Percentiles rank a stretch among this genome's conserved stretches.
These are phyloP conservation scores for Aquanectria penicillioides DNA, from an alignment of 2,329 filamentous ascomycete genomes.

Conservation along the genomic window DNA sequence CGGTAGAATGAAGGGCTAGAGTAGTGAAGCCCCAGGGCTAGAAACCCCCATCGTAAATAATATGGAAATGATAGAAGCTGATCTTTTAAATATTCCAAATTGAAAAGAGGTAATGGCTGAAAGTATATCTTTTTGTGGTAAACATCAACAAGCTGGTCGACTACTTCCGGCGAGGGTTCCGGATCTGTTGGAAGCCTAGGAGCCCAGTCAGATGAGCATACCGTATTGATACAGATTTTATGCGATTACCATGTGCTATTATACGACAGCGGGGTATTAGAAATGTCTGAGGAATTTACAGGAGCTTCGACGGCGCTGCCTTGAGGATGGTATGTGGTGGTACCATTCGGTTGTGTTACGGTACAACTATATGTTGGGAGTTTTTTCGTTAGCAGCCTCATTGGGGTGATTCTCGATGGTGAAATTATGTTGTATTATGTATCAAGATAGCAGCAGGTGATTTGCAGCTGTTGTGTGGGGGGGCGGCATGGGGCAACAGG, in stretches of 20 bases:
- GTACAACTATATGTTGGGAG: neutral
- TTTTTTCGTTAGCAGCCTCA: neutral
- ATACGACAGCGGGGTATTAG: neutral
- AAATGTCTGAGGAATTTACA: neutral
- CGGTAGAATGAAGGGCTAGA: slow-evolving; percentile 27
- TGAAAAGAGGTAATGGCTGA: slow-evolving; percentile 33
- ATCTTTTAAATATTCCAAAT: slow-evolving; percentile 14
- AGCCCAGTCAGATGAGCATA: too few species aligned
- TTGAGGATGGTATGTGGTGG: too few species aligned
- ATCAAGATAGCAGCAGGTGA: too few species aligned
- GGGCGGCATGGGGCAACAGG: too few species aligned
- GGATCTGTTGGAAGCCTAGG: slow-evolving; percentile 26
- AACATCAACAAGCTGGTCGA: slow-evolving; percentile 25
- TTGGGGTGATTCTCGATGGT: neutral
- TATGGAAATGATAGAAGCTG: slow-evolving; percentile 26
- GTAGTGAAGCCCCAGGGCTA: slow-evolving; percentile 26
- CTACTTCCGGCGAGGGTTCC: slow-evolving; percentile 20
- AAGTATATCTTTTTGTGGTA: slow-evolving; percentile 33
- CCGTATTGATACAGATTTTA: too few species aligned
- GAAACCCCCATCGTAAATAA: slow-evolving; percentile 33
- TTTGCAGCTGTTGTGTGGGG: too few species aligned
- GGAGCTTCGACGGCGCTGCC: neutral
- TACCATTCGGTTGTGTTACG: neutral
- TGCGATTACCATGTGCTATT: neutral
- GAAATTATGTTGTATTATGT: too few species aligned